phyloP scores from a whole-genome alignment of 441 rosid species.

The Pelargonium fulgidum region DNA sequence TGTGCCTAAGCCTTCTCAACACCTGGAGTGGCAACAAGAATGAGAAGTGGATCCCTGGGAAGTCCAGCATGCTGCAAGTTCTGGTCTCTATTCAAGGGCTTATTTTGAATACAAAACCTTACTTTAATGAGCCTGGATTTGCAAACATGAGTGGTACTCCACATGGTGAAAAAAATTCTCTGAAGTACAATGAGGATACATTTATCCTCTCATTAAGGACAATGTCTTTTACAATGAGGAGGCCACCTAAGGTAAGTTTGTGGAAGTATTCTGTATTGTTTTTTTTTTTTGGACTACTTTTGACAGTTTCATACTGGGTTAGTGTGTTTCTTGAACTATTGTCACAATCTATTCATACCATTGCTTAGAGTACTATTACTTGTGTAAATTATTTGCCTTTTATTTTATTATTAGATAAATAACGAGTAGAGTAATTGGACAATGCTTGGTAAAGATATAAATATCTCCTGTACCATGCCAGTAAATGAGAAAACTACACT shows the following conservation, averaged over 20 bases:
- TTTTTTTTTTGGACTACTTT: background rate
- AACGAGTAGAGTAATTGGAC: too few relatives aligned
- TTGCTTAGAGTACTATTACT: too few relatives aligned
- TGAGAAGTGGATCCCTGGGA: conserved; percentile 90
- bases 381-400: too few relatives aligned
- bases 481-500: too few relatives aligned
- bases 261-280: background rate
- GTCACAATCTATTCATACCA: too few relatives aligned
- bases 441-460: too few relatives aligned
- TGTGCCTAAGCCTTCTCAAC: conserved; percentile 96
- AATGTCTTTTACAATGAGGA: conserved; percentile 85
- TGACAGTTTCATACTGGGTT: too few relatives aligned
- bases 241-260: conserved; percentile 59
- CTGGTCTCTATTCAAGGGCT: conserved; percentile 95
- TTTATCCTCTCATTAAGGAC: conserved; percentile 86
- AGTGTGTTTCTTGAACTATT: too few relatives aligned
- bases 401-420: too few relatives aligned
- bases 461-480: too few relatives aligned
- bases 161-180: conserved; percentile 90
- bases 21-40: conserved; percentile 96
- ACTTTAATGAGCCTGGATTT: conserved; percentile 97
- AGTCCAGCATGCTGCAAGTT: conserved; percentile 96
- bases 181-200: conserved; percentile 83
- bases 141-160: conserved; percentile 87
- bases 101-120: conserved; percentile 87